These are phyloP conservation scores for Amanita muscaria DNA, from an alignment of 768 basidiomycete genomes.

Conservation along the genomic window DNA sequence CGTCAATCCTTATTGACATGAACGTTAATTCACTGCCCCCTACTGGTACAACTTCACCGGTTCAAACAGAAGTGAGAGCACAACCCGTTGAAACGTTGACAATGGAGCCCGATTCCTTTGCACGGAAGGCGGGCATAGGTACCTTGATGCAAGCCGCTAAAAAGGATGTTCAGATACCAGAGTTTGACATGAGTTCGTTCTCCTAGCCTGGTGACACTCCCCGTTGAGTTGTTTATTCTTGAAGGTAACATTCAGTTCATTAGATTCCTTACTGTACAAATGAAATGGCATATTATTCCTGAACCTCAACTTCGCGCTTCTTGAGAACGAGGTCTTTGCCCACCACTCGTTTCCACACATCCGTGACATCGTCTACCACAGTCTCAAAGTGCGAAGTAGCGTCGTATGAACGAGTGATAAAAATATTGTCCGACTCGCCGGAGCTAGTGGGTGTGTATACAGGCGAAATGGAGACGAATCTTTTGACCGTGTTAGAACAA, in stretches of 20 bases:
- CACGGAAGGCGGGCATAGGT: constrained; percentile 68
- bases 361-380: constrained; percentile 93
- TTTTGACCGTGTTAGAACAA: constrained; percentile 21
- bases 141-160: constrained; percentile 88
- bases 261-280: constrained; percentile 1
- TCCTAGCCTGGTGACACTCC: constrained; percentile 26
- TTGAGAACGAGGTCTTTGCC: constrained; percentile 76
- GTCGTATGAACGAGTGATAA: constrained; percentile 96
- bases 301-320: constrained; percentile 72
- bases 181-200: constrained; percentile 83
- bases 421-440: constrained; percentile 84
- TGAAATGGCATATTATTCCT: constrained; percentile 29
- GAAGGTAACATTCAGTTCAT: constrained; percentile 2
- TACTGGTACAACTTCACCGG: constrained; percentile 46
- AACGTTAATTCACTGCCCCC: constrained; percentile 58
- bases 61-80: constrained; percentile 12
- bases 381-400: constrained; percentile 99
- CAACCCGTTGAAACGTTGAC: constrained; percentile 30
- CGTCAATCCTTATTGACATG: constrained; percentile 87
- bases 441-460: constrained; percentile 82
- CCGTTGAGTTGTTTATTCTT: background rate
- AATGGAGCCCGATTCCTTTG: constrained; percentile 49
- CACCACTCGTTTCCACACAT: constrained; percentile 87
- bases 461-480: constrained; percentile 85
- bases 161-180: constrained; percentile 75